phyloP scores from a whole-genome alignment of 805 yeast genomes.

The Metschnikowia borealis region DNA sequence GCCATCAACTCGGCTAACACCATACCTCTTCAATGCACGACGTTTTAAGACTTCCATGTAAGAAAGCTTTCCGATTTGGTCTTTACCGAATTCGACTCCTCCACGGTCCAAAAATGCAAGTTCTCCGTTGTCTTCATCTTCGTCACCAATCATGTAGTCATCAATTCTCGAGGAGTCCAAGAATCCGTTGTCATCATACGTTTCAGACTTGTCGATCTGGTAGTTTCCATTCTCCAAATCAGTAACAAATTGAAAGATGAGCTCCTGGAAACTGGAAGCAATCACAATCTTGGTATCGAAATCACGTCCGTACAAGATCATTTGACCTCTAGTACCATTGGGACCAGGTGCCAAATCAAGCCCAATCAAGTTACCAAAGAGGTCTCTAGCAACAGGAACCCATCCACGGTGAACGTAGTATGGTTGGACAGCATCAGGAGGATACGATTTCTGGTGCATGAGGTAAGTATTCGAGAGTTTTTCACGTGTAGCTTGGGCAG shows the following conservation, averaged over 20 bases:
- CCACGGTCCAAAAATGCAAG: constrained; percentile 36
- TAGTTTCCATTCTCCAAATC: constrained; percentile 43
- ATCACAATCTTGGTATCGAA: constrained; percentile 21
- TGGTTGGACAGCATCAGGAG: constrained; percentile 19
- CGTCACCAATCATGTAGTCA: constrained; percentile 42
- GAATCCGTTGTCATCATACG: constrained; percentile 33
- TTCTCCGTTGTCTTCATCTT: constrained; percentile 44
- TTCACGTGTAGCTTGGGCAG: constrained; percentile 11
- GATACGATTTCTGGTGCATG: constrained; percentile 19
- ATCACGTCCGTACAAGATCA: constrained; percentile 20
- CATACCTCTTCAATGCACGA: constrained; percentile 38
- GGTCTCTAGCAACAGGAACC: constrained; percentile 19
- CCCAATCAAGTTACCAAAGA: constrained; percentile 17
- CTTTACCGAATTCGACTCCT: constrained; percentile 33
- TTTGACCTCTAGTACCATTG: constrained; percentile 17
- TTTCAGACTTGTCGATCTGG: constrained; percentile 32
- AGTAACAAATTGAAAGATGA: constrained; percentile 32
- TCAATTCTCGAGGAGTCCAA: constrained; percentile 37
- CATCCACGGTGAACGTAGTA: constrained; percentile 20
- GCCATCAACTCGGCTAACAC: constrained; percentile 30
- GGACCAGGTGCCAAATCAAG: constrained; percentile 22
- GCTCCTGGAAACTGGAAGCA: constrained; percentile 32
- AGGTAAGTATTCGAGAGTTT: constrained; percentile 16
- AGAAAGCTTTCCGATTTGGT: constrained; percentile 27
- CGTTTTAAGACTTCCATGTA: constrained; percentile 41